A percentile compares a stretch with the other conserved stretches of the same genome.
These are phyloP conservation scores for Colletotrichum tropicale DNA, from an alignment of 2,329 filamentous ascomycete genomes.

Conservation along the genomic window DNA sequence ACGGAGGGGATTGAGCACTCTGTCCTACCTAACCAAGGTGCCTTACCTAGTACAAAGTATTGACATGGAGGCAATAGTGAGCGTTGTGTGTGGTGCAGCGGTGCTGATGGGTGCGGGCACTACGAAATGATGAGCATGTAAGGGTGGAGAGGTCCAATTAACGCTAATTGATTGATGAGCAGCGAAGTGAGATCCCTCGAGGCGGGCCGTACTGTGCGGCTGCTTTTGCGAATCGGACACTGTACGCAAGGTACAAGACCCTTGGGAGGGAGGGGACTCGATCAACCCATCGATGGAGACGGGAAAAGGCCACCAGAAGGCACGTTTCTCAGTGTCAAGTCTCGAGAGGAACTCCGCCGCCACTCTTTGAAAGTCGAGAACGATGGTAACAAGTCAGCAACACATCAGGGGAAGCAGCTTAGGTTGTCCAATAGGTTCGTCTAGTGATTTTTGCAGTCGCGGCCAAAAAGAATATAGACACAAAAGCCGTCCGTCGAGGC, in stretches of 20 bases:
- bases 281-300: neutral
- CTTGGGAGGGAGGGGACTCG: neutral
- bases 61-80: neutral
- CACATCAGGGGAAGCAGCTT: neutral
- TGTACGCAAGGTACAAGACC: neutral
- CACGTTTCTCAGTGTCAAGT: neutral
- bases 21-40: neutral
- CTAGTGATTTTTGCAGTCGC: neutral
- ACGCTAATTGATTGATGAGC: constrained; percentile 2
- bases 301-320: neutral
- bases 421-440: neutral
- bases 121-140: neutral
- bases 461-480: neutral
- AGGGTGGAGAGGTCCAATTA: neutral
- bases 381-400: neutral
- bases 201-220: neutral
- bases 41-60: neutral
- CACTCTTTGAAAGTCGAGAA: neutral
- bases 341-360: neutral
- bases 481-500: neutral
- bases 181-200: neutral
- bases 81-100: neutral
- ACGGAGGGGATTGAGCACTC: neutral
- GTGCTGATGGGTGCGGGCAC: neutral
- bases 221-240: neutral